Evolutionary conservation across 441 rosid genomes (phyloP).

Genomic region (Corymbia citriodora): DNA sequence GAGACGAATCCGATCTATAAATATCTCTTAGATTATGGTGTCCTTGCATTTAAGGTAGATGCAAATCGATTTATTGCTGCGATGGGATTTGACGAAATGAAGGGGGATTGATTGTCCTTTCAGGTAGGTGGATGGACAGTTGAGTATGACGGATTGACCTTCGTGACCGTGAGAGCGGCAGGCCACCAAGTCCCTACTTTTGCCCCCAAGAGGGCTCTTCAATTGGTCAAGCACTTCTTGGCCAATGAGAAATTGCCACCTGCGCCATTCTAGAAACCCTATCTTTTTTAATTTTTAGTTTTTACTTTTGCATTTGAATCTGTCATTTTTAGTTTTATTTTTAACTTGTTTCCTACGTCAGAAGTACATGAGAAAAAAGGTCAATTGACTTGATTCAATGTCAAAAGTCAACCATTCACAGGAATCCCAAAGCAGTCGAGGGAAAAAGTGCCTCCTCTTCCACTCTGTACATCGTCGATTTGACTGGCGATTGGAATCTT

Average conservation of each 20-base stretch:
- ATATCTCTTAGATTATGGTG: background rate
- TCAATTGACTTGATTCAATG: background rate
- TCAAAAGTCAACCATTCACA: background rate
- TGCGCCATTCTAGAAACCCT: constrained; percentile 23
- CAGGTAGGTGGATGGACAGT: constrained; percentile 85
- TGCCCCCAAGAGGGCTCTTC: constrained; percentile 55
- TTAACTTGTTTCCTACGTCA: background rate
- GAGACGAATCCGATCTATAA: too few species aligned
- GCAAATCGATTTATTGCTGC: background rate
- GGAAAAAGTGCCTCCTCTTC: background rate
- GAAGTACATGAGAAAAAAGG: background rate
- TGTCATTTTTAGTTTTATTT: background rate
- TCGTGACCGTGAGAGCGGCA: constrained; percentile 71
- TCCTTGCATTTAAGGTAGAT: background rate
- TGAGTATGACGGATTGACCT: constrained; percentile 54
- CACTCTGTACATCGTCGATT: background rate
- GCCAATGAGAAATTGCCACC: constrained; percentile 52
- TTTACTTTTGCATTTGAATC: background rate
- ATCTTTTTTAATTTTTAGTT: background rate
- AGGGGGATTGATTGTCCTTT: background rate
- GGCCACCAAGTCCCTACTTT: constrained; percentile 77
- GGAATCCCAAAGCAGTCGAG: background rate
- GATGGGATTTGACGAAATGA: background rate
- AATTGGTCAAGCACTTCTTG: constrained; percentile 46
- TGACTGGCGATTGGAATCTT: background rate